Base-by-base conservation (phyloP, 768 basidiomycete species). In the Pleurotus pulmonarius region DNA sequence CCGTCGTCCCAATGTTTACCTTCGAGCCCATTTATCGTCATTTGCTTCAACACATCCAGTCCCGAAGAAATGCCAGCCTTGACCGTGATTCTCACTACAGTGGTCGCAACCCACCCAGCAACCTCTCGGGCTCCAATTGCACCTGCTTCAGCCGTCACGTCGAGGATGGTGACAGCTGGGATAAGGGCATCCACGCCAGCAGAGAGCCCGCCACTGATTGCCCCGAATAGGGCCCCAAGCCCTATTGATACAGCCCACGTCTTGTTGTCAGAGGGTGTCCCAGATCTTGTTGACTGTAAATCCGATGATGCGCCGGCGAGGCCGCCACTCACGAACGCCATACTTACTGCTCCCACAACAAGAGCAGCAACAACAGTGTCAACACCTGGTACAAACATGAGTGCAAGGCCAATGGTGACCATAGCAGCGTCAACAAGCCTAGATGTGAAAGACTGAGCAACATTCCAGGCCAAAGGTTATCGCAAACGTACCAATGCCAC, bases 401-500 rank as follows among this genome's bases (percentile, higher is more conserved):
- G 34, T 5, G 49, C 49, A 4, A 51, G 15, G 34, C 49, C 49
- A 5, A 38, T 37, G 16, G 18, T 37, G 49, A 51, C 20, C 24
- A 51, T 16, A 16, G 22, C 15, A 12, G 20, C 34, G 13, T 51
- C 49, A 2, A 51, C 49, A 18, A 51, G 34, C 49, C 49, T 51
- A 9, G 4, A 13, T 37, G 2, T 20, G n/a, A 51, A 25, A 4
- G 18, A n/a, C 2, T 11, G 5, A 38, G 24, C 5, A 7, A 9
- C 15, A 37, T 3, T 20, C 20, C 0, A 15, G 49, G 38, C 16
- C 2, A 15, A 6, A 4, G 3, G 6, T 20, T 2, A 5, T 1
- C 39, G 39, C 2, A 3, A 5, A 22, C 54, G 8, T 48, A 55
- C 59, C 57, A 54, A 39, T 60, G 59, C 59, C 59, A 60, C 57